Evolutionary conservation across 345 rosid genomes (phyloP), one percentile per base, ranked within the genome.

Genomic region (Psidium friedrichsthalianum): DNA sequence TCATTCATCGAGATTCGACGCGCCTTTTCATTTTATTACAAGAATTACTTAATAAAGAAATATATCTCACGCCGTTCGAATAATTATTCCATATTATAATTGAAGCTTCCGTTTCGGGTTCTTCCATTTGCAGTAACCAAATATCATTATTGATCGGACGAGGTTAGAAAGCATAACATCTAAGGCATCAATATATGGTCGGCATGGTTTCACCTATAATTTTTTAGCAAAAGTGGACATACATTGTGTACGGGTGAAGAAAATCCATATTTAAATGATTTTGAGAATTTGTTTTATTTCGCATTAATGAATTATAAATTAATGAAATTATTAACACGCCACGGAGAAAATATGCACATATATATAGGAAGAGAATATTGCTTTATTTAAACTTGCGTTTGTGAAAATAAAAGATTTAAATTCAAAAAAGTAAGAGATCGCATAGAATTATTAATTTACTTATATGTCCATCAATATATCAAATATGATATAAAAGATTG

Each of bases 1-100:
- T 6, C 6, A 8, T 18, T 18, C 3, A 1, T 29, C 20, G 44
- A 32, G 22, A 20, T 18, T 36, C 0, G 1, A 11, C 3, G 2
- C 14, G 0, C 36, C 3, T 24, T 69, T 69, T 14, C 42, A 69
- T 69, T 36, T 69, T 36, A 22, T 20, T 1, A 0, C 0, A 0
- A 69, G 1, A 1, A 69, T 18, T 9, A 6, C 80, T 69, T 36
- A 18, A 36, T 9, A 0, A 3, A 69, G 25, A 20, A 36, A 4
- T 18, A 1, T 36, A 3, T 36, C 6, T 3, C 1, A 1, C 20
- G 20, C 4, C 11, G 2, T 69, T 12, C 1, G 9, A 36, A 69
- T 69, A 24, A 5, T 18, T 18, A 36, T 69, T 1, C 3, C 5
- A 27, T 59, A 27, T 27, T 6, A 13, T 59, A 5, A 27, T 36